Evolutionary conservation across 108 stramenopile species (phyloP), one percentile per base, ranked within the genome.

Genomic region (Cyclostephanos tholiformis): DNA sequence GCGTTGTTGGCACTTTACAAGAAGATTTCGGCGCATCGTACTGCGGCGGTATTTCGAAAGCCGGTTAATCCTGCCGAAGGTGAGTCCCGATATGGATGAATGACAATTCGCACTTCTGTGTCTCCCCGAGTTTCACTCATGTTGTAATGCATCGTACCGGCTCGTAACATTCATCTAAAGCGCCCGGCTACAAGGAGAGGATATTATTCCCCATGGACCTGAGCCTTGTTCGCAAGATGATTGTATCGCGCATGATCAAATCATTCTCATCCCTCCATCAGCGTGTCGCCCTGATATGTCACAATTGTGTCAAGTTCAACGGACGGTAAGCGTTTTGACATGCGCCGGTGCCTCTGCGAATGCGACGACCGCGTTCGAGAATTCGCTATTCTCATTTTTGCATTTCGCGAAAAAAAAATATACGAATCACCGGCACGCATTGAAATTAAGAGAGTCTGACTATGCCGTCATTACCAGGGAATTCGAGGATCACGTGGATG

Each of bases 171-270:
- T 11, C 44, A 12, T 65, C 49, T 71, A 0, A 22, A 74, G 94
- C 94, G 38, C 93, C 94, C 11, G 94, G 91, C 10, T 95, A 95
- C 58, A 70, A 66, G 5, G 90, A 92, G 17, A 84, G 94, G 0
- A 95, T 95, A 29, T 43, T 52, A 6, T 92, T 92, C 71, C 91
- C 91, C 7, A 92, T 92, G 61, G 94, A 95, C 68, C 67, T 95
- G 3, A 80, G 81, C 36, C 63, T 95, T 26, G 77, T 92, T 32
- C 86, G 89, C 32, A 92, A 92, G 77, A 80, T 95, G 77, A 88
- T 95, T 57, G 72, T 83, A 2, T 57, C 87, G 6, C 57, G 76
- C 22, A 64, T 79, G 50, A 82, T 95, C 41, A 68, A 50, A 27
- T 87, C 82, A 32, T 91, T 80, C 74, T 48, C 76, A 44, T 82